Evolutionary conservation across 1,284 basidiomycete genomes (phyloP), one percentile per base, ranked within the genome.

Genomic region (Cryptococcus amylolentus): DNA sequence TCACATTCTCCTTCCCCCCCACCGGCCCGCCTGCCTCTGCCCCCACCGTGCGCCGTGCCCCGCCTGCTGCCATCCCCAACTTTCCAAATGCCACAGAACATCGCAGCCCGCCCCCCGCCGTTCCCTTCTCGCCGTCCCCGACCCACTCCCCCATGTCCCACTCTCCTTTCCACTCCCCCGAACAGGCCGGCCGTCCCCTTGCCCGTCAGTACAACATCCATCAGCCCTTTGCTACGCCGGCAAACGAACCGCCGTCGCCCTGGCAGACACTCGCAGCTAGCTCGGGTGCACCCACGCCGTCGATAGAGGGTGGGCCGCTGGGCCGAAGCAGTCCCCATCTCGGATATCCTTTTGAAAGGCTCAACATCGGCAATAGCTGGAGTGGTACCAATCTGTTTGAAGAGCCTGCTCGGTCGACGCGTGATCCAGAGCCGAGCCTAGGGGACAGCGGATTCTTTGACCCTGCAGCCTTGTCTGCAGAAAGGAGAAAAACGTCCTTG

Each of bases 281-380:
- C 4, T 75, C 74, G 0, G 77, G 77, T n/a, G 75, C 73, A 9
- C 76, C 76, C 3, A 79, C 77, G 1, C 77, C 77, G 0, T 68
- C 70, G 0, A 47, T 76, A 16, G 71, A 77, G 18, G 70, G 67
- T 35, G 31, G 31, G 16, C 64, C 69, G 3, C 41, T 64, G 45
- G 65, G 66, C 18, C 48, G 65, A 48, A 64, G 55, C 45, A 71
- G 70, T 60, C 74, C 76, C 5, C 70, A 75, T 55, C 61, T 78
- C 3, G 75, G 76, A 5, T 72, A 70, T 18, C 76, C 75, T 0
- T 78, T 78, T 56, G 76, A 77, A 55, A 56, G 66, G 40, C 64
- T 78, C 31, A 78, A 75, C 51, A 64, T 78, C 23, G 72, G 69
- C 6, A 64, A 68, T 3, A 67, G 65, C 39, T 71, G 70, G 68